phyloP scores from a whole-genome alignment of 2,329 filamentous ascomycete genomes.

The Penicillium sp. region DNA sequence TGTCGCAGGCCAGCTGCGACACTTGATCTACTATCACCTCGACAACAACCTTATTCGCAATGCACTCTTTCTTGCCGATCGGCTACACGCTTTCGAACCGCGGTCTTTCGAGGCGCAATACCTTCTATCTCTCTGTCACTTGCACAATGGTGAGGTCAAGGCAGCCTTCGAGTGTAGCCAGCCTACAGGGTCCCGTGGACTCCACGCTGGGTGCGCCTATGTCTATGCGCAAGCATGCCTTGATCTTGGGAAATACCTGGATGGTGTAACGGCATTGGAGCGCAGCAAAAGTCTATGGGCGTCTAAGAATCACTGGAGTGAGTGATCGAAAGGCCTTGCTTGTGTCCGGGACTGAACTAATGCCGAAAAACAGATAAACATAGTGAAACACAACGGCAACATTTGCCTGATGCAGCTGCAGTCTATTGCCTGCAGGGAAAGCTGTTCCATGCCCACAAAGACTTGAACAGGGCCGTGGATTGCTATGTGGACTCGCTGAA shows the following conservation, averaged over 20 bases:
- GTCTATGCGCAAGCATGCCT: conserved; percentile 89
- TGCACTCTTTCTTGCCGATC: conserved; percentile 88
- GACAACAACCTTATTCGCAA: conserved; percentile 89
- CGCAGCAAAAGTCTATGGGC: conserved; percentile 76
- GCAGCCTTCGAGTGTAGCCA: conserved; percentile 84
- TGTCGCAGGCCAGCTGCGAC: conserved; percentile 61
- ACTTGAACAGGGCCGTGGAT: conserved; percentile 78
- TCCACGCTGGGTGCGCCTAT: conserved; percentile 84
- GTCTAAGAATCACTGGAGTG: conserved; percentile 74
- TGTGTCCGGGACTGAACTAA: neutral
- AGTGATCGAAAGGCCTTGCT: conserved; percentile 33
- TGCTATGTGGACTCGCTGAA: conserved; percentile 88
- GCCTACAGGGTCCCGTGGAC: conserved; percentile 66
- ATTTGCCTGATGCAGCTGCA: conserved; percentile 78
- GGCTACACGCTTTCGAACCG: conserved; percentile 80
- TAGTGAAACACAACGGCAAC: conserved; percentile 70
- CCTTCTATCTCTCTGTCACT: conserved; percentile 79
- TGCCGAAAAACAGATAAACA: conserved; percentile 59
- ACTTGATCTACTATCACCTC: conserved; percentile 71
- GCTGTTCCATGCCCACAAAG: conserved; percentile 75
- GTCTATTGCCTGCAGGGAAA: conserved; percentile 84
- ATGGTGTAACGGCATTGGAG: conserved; percentile 82
- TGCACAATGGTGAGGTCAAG: conserved; percentile 77
- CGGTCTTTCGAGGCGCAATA: conserved; percentile 78
- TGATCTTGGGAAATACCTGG: conserved; percentile 72